These are phyloP conservation scores for Trametes sanguinea DNA, from an alignment of 768 basidiomycete genomes.

Conservation along the genomic window DNA sequence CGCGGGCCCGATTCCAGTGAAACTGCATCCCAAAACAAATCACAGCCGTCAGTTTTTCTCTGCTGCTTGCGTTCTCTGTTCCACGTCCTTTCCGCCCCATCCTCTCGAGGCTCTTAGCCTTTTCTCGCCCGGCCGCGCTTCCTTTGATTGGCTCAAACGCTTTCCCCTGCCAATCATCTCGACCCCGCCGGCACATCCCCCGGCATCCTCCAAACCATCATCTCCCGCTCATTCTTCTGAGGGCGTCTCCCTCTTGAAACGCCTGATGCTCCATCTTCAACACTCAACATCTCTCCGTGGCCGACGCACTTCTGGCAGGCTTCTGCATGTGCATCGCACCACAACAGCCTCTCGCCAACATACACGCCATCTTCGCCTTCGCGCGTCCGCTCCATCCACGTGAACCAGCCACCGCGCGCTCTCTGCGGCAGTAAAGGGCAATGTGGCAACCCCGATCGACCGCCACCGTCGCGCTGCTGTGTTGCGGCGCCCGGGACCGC, in stretches of 20 bases:
- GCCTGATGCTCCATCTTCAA: conserved; percentile 13
- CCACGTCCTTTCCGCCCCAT: conserved; percentile 5
- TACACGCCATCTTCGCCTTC: background rate
- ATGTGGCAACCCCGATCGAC: background rate
- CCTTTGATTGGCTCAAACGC: conserved; percentile 16
- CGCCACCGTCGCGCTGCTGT: background rate
- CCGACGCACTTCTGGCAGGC: background rate
- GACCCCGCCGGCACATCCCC: conserved; percentile 3
- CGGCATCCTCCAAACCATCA: conserved; percentile 11
- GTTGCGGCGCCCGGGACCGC: background rate
- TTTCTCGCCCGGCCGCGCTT: conserved; percentile 7
- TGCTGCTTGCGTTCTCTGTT: background rate
- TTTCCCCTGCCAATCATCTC: conserved; percentile 13
- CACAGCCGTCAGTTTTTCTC: background rate
- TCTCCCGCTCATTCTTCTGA: background rate
- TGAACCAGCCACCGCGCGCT: conserved; percentile 3
- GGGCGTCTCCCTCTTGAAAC: conserved; percentile 3
- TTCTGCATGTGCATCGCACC: background rate
- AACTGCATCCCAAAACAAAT: conserved; percentile 45
- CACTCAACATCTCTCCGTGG: background rate
- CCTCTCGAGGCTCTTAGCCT: background rate
- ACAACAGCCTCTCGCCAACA: background rate
- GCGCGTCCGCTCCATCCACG: conserved; percentile 6
- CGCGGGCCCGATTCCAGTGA: conserved; percentile 72
- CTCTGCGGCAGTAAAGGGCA: background rate